Evolutionary conservation across 768 basidiomycete species (phyloP).

Genomic region (Lactarius hatsudake): DNA sequence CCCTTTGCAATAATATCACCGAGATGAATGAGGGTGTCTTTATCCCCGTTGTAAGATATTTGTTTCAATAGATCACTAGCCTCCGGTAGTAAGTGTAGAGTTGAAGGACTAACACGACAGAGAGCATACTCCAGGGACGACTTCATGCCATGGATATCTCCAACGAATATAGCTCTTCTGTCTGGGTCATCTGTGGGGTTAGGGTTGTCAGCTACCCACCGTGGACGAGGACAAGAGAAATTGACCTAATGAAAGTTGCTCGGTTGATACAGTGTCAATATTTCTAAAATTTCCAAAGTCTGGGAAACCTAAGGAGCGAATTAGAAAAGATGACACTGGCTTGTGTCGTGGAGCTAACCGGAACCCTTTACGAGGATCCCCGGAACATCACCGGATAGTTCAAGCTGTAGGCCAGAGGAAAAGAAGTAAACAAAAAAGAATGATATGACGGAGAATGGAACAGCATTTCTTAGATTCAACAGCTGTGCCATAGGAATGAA

Average conservation of each 20-base stretch:
- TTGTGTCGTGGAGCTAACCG: neutral
- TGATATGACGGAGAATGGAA: constrained; percentile 39
- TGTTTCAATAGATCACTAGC: constrained; percentile 59
- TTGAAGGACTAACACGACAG: neutral
- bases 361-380: constrained; percentile 16
- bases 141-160: constrained; percentile 87
- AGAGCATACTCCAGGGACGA: constrained; percentile 58
- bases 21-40: constrained; percentile 74
- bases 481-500: constrained; percentile 14
- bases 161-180: constrained; percentile 69
- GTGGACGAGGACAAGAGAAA: neutral
- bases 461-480: constrained; percentile 28
- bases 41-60: constrained; percentile 54
- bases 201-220: neutral
- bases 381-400: constrained; percentile 26
- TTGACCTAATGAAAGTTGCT: constrained; percentile 57
- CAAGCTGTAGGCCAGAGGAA: constrained; percentile 34
- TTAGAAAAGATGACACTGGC: neutral
- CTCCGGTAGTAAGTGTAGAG: constrained; percentile 11
- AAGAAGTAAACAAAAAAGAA: constrained; percentile 47
- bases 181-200: constrained; percentile 44
- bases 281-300: constrained; percentile 54
- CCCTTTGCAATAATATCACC: constrained; percentile 84
- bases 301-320: constrained; percentile 39
- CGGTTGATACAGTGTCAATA: constrained; percentile 41